These are phyloP conservation scores for Raphanus hybrid DNA, from an alignment of 441 rosid species.

Conservation along the genomic window DNA sequence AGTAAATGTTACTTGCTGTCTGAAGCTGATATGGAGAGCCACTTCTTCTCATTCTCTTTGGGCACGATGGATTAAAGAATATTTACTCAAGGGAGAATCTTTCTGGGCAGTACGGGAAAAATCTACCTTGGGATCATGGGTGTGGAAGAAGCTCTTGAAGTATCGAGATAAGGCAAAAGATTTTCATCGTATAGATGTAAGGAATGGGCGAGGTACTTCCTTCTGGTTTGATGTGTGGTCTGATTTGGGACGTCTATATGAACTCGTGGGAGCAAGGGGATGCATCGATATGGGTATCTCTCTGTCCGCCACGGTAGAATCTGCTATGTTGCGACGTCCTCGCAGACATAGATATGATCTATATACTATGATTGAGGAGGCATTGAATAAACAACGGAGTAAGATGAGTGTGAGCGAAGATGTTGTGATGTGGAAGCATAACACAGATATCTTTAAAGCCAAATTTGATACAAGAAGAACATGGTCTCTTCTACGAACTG, in stretches of 20 bases:
- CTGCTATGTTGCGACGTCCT: background rate
- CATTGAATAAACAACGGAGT: background rate
- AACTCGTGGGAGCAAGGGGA: background rate
- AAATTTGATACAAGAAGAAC: too few species aligned
- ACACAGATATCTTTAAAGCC: too few species aligned
- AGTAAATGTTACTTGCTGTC: background rate
- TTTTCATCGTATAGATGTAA: background rate
- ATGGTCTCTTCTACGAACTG: too few species aligned
- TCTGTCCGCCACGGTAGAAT: background rate
- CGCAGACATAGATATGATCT: background rate
- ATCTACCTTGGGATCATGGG: background rate
- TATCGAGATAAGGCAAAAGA: background rate
- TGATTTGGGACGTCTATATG: background rate
- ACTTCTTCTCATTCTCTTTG: background rate
- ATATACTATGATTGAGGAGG: background rate
- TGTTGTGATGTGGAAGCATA: too few species aligned
- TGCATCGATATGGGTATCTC: background rate
- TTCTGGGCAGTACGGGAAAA: background rate
- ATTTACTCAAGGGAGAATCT: background rate
- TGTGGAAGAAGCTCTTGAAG: background rate
- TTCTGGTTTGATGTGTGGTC: background rate
- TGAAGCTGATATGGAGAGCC: background rate
- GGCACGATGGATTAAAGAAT: background rate
- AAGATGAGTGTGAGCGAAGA: too few species aligned
- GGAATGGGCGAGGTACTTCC: background rate